Evolutionary conservation across 2,329 filamentous ascomycete genomes (phyloP).

Genomic region (Fusarium humuli): DNA sequence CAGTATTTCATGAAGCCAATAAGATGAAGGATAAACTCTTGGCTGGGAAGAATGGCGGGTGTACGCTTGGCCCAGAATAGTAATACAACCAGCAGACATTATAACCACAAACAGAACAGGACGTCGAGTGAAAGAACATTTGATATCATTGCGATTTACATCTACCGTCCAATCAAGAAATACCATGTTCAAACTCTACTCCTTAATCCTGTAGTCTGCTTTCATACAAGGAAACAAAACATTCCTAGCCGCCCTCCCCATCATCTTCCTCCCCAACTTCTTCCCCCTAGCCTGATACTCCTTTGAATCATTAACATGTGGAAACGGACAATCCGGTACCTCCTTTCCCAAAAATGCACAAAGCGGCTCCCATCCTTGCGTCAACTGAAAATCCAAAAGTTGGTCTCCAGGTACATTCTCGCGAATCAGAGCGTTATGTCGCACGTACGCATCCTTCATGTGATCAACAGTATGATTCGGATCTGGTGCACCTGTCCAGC

Average conservation of each 20-base stretch:
- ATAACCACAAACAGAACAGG: too few species aligned
- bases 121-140: not conserved
- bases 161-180: not conserved
- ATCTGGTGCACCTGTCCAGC: conserved; percentile 16
- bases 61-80: not conserved
- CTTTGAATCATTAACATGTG: conserved; percentile 44
- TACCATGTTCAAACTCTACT: not conserved
- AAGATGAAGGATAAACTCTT: accelerated
- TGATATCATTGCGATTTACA: not conserved
- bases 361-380: conserved; percentile 51
- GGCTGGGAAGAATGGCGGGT: accelerated
- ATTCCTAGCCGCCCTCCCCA: not conserved
- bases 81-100: not conserved
- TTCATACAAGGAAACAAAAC: conserved; percentile 7
- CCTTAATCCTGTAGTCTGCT: too few species aligned
- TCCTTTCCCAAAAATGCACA: conserved; percentile 51
- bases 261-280: conserved; percentile 3
- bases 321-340: conserved; percentile 46
- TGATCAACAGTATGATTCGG: conserved; percentile 9
- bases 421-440: conserved; percentile 46
- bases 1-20: not conserved
- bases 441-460: conserved; percentile 37
- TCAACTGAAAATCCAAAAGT: conserved; percentile 48
- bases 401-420: conserved; percentile 36
- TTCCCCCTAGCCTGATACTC: conserved; percentile 6